These are phyloP conservation scores for Phytophthora quininea DNA, from an alignment of 352 stramenopile species.

Conservation along the genomic window DNA sequence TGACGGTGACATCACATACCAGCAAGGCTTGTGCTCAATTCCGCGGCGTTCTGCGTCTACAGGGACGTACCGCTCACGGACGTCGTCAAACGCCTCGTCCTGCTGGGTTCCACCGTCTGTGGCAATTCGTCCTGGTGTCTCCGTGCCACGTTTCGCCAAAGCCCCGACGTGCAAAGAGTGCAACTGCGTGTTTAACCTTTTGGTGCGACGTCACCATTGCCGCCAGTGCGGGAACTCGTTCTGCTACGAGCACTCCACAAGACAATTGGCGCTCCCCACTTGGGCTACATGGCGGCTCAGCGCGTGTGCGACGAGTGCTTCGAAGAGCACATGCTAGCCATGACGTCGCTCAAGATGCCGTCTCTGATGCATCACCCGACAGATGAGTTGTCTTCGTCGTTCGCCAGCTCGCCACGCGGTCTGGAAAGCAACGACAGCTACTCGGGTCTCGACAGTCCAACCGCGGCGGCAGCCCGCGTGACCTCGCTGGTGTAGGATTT, in stretches of 20 bases:
- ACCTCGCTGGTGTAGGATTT: constrained; percentile 28
- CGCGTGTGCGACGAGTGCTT: constrained; percentile 89
- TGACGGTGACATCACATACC: constrained; percentile 26
- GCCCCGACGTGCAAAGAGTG: constrained; percentile 70
- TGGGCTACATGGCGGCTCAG: constrained; percentile 77
- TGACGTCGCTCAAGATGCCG: constrained; percentile 44
- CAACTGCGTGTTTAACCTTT: constrained; percentile 69
- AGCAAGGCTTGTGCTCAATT: constrained; percentile 26
- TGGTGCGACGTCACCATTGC: constrained; percentile 83
- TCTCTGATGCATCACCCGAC: constrained; percentile 37
- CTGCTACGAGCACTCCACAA: constrained; percentile 85
- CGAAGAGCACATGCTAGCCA: constrained; percentile 53
- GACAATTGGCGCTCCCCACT: constrained; percentile 66
- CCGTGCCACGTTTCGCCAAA: constrained; percentile 76
- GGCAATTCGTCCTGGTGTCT: constrained; percentile 25
- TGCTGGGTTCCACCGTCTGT: constrained; percentile 31
- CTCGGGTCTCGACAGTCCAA: constrained; percentile 32
- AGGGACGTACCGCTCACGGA: constrained; percentile 39
- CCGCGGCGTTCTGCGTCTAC: constrained; percentile 43
- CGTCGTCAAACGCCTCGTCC: constrained; percentile 40
- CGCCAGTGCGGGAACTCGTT: constrained; percentile 85
- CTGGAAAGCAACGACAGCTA: constrained; percentile 42
- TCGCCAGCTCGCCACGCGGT: constrained; percentile 35
- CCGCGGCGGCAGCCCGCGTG: constrained; percentile 21
- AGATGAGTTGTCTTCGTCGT: constrained; percentile 42